Percentiles rank a stretch among this genome's conserved stretches.
Conservation (phyloP, 2,329 filamentous ascomycete genomes). For the Botryotinia narcissicola region DNA sequence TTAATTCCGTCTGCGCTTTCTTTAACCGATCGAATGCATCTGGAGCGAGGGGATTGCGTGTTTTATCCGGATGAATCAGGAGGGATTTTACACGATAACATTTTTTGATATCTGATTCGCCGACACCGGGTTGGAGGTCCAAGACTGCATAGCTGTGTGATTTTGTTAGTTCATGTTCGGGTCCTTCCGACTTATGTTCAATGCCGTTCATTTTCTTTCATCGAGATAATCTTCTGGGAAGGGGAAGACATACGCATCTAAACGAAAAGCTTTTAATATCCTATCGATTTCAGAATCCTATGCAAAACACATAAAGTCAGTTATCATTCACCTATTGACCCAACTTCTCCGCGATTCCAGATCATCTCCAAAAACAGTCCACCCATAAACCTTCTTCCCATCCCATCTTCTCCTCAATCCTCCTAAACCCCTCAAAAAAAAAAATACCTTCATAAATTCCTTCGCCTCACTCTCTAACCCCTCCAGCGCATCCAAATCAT, state of each 20-base stretch:
- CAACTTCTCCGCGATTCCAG: not conserved
- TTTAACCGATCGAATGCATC: slow-evolving; percentile 96
- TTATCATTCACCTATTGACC: slow-evolving; percentile 17
- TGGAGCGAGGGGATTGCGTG: slow-evolving; percentile 81
- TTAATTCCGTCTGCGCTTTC: slow-evolving; percentile 85
- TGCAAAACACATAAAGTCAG: not conserved
- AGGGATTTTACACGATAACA: slow-evolving; percentile 97
- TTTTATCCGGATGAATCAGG: slow-evolving; percentile 98
- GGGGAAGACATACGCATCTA: slow-evolving; percentile 55
- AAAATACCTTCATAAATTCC: slow-evolving; percentile 79
- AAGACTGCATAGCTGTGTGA: slow-evolving; percentile 79
- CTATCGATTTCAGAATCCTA: slow-evolving; percentile 95
- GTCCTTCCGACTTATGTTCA: not conserved
- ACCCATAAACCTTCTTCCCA: not conserved
- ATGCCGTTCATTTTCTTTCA: not conserved
- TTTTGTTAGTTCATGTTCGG: slow-evolving; percentile 19
- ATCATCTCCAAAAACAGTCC: not conserved
- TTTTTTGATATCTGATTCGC: slow-evolving; percentile 93
- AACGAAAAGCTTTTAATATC: slow-evolving; percentile 85
- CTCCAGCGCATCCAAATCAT: slow-evolving; percentile 74
- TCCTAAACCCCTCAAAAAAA: not conserved
- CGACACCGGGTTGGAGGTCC: slow-evolving; percentile 90
- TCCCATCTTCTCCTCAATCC: not conserved
- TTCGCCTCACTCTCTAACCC: slow-evolving; percentile 81
- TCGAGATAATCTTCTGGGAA: not conserved